Base-by-base conservation (phyloP, 345 rosid genomes). In the Durio zibethinus region DNA sequence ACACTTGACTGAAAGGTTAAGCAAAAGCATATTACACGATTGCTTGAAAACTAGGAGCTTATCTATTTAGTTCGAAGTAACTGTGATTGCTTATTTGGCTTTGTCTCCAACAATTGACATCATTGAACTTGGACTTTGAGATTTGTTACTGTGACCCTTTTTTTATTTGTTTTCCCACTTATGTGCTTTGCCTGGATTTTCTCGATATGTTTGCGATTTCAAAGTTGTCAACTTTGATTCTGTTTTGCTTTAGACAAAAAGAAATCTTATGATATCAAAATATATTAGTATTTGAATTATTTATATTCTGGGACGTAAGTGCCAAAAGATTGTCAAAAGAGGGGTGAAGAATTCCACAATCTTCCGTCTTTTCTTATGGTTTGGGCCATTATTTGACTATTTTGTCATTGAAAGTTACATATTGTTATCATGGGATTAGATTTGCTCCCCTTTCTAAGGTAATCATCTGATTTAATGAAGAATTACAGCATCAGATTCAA, bases 121-220 rank as follows among this genome's bases (percentile, higher is more conserved):
- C 61, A 72, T 80, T 76, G 15, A 33, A 64, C 61, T 80, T 76
- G 77, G 76, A 76, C 79, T 80, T 75, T 27, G 35, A 27, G 45
- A 57, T 52, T 29, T 60, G 43, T 47, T 50, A 43, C 54, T 35
- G 53, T 74, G 43, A 57, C 43, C 75, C 10, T 74, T 64, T 52
- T 31, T 14, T 21, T 3, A 4, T 67, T 76, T 67, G 61, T 61
- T 56, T 21, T 21, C 29, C 14, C 14, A 79, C 83, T 75, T 83
- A 40, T 69, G 69, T 53, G 83, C 75, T 67, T 82, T 80, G 15
- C 66, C 16, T 5, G 59, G 66, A 45, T 64, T 75, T 70, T 78
- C 14, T 25, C 25, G 68, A 35, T 59, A 33, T 63, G 54, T 50
- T 10, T 40, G 38, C 36, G 60, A 79, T 79, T 45, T 57, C 57